These are phyloP conservation scores for Globisporangium echinulatum DNA, from an alignment of 352 stramenopile species.

Conservation along the genomic window DNA sequence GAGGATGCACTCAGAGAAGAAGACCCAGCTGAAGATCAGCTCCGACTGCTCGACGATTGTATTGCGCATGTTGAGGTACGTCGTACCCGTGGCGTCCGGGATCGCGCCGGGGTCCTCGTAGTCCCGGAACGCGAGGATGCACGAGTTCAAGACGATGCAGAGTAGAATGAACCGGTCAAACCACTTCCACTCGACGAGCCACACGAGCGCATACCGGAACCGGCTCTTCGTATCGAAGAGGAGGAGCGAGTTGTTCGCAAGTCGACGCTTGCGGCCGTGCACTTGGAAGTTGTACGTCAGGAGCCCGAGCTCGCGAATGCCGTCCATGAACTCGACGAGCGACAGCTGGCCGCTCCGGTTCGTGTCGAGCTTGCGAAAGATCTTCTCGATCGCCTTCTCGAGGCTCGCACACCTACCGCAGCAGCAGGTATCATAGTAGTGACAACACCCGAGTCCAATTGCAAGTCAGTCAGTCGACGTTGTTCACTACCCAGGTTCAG, in stretches of 20 bases:
- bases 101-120: constrained; percentile 32
- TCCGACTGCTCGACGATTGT: constrained; percentile 32
- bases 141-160: constrained; percentile 61
- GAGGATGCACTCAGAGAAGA: constrained; percentile 64
- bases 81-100: constrained; percentile 19
- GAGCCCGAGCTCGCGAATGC: constrained; percentile 32
- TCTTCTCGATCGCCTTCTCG: constrained; percentile 26
- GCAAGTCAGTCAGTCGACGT: too few species aligned
- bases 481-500: too few species aligned
- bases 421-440: background rate
- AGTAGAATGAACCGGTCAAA: constrained; percentile 74
- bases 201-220: constrained; percentile 31
- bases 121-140: constrained; percentile 57
- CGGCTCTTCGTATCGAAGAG: constrained; percentile 25
- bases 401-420: constrained; percentile 5
- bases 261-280: constrained; percentile 32
- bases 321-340: constrained; percentile 33
- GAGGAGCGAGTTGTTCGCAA: constrained; percentile 33
- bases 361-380: constrained; percentile 31
- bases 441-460: background rate
- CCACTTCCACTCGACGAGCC: constrained; percentile 51
- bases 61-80: constrained; percentile 25
- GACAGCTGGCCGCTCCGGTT: constrained; percentile 35
- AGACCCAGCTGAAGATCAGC: constrained; percentile 44
- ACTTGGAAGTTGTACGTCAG: constrained; percentile 44